Conservation (phyloP, 2,329 filamentous ascomycete species). For the Amauroascus verrucosus region DNA sequence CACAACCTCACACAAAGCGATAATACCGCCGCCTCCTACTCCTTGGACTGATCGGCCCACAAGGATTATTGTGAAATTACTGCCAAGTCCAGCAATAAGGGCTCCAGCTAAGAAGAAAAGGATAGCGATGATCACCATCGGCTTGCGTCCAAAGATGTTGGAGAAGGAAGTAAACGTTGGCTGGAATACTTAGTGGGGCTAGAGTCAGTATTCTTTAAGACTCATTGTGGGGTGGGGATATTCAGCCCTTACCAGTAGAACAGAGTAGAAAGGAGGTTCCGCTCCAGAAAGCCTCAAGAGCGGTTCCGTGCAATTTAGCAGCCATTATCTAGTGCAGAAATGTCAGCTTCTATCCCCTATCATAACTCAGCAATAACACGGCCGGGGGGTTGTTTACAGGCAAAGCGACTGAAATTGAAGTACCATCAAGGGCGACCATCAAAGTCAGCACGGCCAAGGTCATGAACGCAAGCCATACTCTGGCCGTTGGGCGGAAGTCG, state of each 20-base stretch:
- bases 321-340: conserved; percentile 37
- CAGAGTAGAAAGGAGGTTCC: conserved; percentile 58
- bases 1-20: conserved; percentile 36
- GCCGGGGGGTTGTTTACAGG: conserved; percentile 24
- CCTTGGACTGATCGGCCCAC: conserved; percentile 37
- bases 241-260: conserved; percentile 38
- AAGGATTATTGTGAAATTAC: conserved; percentile 38
- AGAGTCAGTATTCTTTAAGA: neutral
- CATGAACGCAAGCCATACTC: conserved; percentile 41
- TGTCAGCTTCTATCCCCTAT: neutral
- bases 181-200: conserved; percentile 35
- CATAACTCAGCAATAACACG: too few relatives aligned
- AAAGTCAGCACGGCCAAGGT: conserved; percentile 47
- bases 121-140: conserved; percentile 31
- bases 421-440: conserved; percentile 56
- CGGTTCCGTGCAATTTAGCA: conserved; percentile 41
- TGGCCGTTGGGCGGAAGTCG: neutral
- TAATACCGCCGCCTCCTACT: conserved; percentile 37
- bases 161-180: conserved; percentile 41
- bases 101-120: conserved; percentile 38
- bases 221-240: neutral
- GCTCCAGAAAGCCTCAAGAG: conserved; percentile 58
- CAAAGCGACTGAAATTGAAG: conserved; percentile 53
- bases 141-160: conserved; percentile 39
- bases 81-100: conserved; percentile 31